Evolutionary conservation across 2,329 filamentous ascomycete genomes (phyloP).

Genomic region (Paecilomyces variotii): DNA sequence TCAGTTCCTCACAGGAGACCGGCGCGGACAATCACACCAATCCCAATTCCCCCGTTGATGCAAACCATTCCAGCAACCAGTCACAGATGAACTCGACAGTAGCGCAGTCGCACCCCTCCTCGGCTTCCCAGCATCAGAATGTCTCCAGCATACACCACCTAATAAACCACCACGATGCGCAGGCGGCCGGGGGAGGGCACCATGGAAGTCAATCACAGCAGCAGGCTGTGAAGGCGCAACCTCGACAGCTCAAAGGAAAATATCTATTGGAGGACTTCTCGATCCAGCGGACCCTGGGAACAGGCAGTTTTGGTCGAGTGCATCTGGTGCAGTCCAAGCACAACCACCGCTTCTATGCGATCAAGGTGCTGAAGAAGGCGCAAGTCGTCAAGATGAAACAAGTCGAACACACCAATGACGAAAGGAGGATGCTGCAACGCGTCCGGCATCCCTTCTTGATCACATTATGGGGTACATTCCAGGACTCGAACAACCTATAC

Average conservation of each 20-base stretch:
- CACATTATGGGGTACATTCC: conserved; percentile 96
- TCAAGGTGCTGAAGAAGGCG: conserved; percentile 97
- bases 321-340: conserved; percentile 96
- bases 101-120: conserved; percentile 24
- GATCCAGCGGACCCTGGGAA: conserved; percentile 84
- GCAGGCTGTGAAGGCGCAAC: conserved; percentile 9
- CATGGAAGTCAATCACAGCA: conserved; percentile 1
- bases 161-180: conserved; percentile 56
- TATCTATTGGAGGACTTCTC: conserved; percentile 89
- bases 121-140: conserved; percentile 47
- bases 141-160: conserved; percentile 76
- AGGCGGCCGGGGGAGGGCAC: conserved; percentile 20
- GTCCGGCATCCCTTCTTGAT: conserved; percentile 98
- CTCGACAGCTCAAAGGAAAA: conserved; percentile 53
- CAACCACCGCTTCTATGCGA: conserved; percentile 95
- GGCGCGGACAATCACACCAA: conserved; percentile 24
- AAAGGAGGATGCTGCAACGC: conserved; percentile 88
- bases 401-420: conserved; percentile 98
- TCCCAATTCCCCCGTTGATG: conserved; percentile 49
- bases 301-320: conserved; percentile 92
- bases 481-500: conserved; percentile 90
- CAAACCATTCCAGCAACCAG: conserved; percentile 13
- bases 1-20: neutral
- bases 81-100: conserved; percentile 29
- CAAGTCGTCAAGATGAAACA: conserved; percentile 99